Evolutionary conservation across 176 grass and related monocot genomes (phyloP).

Genomic region (Hordeum marinum): DNA sequence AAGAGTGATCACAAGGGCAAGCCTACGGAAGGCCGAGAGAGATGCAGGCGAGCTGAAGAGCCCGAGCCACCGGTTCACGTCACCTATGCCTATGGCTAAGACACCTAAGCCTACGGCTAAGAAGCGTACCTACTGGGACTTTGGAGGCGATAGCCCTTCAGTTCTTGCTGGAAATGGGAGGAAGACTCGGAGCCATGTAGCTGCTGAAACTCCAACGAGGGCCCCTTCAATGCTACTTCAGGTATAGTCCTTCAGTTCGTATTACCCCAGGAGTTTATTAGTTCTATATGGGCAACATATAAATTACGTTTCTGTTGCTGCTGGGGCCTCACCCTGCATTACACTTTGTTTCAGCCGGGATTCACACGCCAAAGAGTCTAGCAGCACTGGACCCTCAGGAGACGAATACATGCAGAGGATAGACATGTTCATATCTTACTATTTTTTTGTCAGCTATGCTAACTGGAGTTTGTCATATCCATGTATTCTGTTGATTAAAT

Average conservation of each 20-base stretch:
- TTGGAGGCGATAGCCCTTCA: slow-evolving; percentile 72
- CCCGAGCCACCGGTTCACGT: slow-evolving; percentile 60
- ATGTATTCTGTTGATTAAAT: slow-evolving; percentile 19
- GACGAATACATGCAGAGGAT: neutral
- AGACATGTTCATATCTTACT: slow-evolving; percentile 26
- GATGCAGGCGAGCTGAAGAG: slow-evolving; percentile 67
- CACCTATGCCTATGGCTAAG: slow-evolving; percentile 55
- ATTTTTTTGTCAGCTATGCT: slow-evolving; percentile 5
- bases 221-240: slow-evolving; percentile 40
- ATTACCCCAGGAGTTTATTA: neutral
- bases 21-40: slow-evolving; percentile 47
- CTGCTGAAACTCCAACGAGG: slow-evolving; percentile 43
- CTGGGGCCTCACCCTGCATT: slow-evolving; percentile 42
- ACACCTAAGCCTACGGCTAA: slow-evolving; percentile 61
- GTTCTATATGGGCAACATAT: slow-evolving; percentile 11
- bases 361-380: slow-evolving; percentile 52
- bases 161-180: slow-evolving; percentile 65
- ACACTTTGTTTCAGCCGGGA: slow-evolving; percentile 70
- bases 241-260: slow-evolving; percentile 42
- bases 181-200: slow-evolving; percentile 85
- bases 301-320: slow-evolving; percentile 43
- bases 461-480: slow-evolving; percentile 3
- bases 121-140: slow-evolving; percentile 98
- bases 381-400: slow-evolving; percentile 8
- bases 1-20: slow-evolving; percentile 60